Evolutionary conservation across 1,284 basidiomycete genomes (phyloP).

Genomic region (Pascua guehoae): DNA sequence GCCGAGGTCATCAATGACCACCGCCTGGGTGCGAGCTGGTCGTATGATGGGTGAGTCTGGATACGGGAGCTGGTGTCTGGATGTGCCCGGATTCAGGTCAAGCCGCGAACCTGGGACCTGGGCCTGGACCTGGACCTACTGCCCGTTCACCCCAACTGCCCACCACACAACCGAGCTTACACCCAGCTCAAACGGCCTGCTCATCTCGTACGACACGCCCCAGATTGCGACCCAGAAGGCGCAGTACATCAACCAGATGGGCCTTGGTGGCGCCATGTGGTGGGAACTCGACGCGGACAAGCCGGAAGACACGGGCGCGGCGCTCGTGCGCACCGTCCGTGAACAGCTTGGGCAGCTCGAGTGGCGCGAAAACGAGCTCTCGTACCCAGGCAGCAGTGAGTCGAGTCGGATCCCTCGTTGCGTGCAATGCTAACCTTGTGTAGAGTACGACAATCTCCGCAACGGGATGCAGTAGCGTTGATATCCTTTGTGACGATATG

Average conservation of each 20-base stretch:
- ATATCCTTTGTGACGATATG: no score
- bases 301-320: slow-evolving; percentile 22
- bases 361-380: slow-evolving; percentile 36
- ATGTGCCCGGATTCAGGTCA: background rate
- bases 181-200: slow-evolving; percentile 56
- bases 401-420: background rate
- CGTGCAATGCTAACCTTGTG: background rate
- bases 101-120: background rate
- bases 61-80: no score
- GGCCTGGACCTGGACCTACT: background rate
- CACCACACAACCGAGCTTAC: background rate
- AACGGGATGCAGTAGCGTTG: slow-evolving; percentile 13
- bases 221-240: slow-evolving; percentile 69
- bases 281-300: slow-evolving; percentile 58
- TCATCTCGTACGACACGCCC: slow-evolving; percentile 77
- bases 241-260: slow-evolving; percentile 64
- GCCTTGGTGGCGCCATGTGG: slow-evolving; percentile 73
- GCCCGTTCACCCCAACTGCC: background rate
- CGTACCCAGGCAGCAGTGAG: slow-evolving; percentile 44
- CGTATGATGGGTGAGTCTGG: slow-evolving; percentile 59
- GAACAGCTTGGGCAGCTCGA: slow-evolving; percentile 36
- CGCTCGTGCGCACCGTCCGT: slow-evolving; percentile 32
- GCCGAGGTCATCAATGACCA: slow-evolving; percentile 66
- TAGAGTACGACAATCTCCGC: slow-evolving; percentile 22
- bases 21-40: slow-evolving; percentile 70